Evolutionary conservation across 2,329 filamentous ascomycete genomes (phyloP), one percentile per base, ranked within the genome.

Genomic region (Claviceps quebecensis): DNA sequence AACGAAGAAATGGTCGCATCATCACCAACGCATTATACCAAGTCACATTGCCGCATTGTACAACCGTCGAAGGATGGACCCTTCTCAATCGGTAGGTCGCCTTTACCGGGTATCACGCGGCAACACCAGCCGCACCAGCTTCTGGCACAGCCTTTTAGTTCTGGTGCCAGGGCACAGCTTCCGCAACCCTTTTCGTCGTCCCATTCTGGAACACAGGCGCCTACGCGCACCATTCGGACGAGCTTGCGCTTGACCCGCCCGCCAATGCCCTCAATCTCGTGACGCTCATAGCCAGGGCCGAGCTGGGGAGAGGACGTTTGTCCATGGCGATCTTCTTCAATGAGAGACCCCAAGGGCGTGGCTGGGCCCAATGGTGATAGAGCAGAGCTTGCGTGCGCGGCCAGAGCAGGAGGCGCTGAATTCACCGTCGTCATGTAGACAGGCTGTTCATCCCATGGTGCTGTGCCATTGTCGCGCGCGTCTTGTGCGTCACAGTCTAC

Each of bases 61-160:
- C 54, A 51, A 41, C 43, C 49, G 23, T 49, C 39, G 5, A 61
- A 59, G 26, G 60, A 62, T 3, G 53, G 48, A 49, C 58, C 57
- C 46, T 61, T 62, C 17, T 54, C 54, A 8, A 39, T 34, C 22
- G 38, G 6, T 3, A 60, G 52, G 43, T 80, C 76, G 56, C 68
- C 70, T 41, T 67, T 65, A 2, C 81, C 75, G 0, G 82, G 82
- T 49, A 94, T 79, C 3, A 88, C 82, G 54, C 88, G 75, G 65
- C 76, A 80, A 65, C 91, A 97, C 90, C 91, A 96, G 0, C 86
- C 87, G 66, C 90, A 97, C 87, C 88, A 95, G 63, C 86, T 89
- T 54, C 90, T 76, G 52, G 81, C 73, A 47, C 69, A 67, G 0
- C 87, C 86, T 14, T 72, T 72, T 50, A 83, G 76, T 67, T 97